Percentiles rank a stretch among this genome's conserved stretches.
phyloP scores from a whole-genome alignment of 768 basidiomycete species.

The Naematelia aurantialba region DNA sequence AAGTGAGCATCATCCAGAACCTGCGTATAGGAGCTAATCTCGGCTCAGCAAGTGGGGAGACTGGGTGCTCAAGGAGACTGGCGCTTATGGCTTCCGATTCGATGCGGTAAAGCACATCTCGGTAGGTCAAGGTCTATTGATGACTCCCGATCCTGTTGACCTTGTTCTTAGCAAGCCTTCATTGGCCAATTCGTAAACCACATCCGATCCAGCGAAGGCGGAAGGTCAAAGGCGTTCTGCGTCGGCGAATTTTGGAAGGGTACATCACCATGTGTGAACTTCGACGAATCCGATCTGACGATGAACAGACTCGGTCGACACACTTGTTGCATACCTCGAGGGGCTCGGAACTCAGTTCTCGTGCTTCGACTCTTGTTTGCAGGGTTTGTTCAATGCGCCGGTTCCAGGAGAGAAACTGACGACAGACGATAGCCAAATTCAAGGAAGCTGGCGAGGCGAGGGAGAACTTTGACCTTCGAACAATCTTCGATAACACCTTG shows the following conservation, averaged over 20 bases:
- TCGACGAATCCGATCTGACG: neutral
- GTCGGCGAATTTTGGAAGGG: constrained; percentile 80
- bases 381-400: constrained; percentile 47
- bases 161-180: constrained; percentile 50
- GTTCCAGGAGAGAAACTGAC: constrained; percentile 1
- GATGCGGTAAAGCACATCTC: constrained; percentile 81
- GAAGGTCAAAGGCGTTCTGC: constrained; percentile 58
- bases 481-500: constrained; percentile 67
- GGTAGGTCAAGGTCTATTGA: constrained; percentile 10
- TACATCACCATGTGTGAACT: constrained; percentile 52
- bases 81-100: constrained; percentile 67
- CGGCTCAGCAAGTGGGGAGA: constrained; percentile 64
- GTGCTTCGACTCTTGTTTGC: constrained; percentile 88
- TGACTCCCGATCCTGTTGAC: neutral
- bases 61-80: constrained; percentile 64
- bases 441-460: constrained; percentile 65
- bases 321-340: constrained; percentile 45
- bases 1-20: constrained; percentile 22
- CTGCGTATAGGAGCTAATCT: too few relatives aligned
- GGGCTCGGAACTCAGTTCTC: constrained; percentile 59
- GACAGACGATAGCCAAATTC: constrained; percentile 31
- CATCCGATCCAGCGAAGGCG: constrained; percentile 50
- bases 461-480: constrained; percentile 69
- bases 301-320: constrained; percentile 37
- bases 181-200: constrained; percentile 53